These are phyloP conservation scores for Heterobasidion parviporum DNA, from an alignment of 1,284 basidiomycete genomes.

Conservation along the genomic window DNA sequence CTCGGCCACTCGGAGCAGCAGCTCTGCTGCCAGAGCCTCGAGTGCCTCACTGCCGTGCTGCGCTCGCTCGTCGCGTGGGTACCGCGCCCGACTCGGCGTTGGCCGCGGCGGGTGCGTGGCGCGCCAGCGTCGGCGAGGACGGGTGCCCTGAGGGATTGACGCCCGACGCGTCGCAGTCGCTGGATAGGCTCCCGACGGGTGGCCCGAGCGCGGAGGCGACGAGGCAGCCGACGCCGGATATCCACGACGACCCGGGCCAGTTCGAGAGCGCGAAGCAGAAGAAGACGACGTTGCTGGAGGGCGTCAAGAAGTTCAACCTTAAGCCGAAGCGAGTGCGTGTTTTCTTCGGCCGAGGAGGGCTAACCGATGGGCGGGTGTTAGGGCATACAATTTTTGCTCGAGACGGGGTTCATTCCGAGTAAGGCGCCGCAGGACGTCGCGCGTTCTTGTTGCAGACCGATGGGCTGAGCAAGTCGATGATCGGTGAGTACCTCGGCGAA, in stretches of 20 bases:
- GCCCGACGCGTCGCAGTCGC: slow-evolving; percentile 38
- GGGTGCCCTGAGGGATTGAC: slow-evolving; percentile 37
- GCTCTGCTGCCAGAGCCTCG: slow-evolving; percentile 81
- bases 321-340: slow-evolving; percentile 82
- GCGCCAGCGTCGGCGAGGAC: slow-evolving; percentile 44
- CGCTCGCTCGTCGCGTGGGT: slow-evolving; percentile 87
- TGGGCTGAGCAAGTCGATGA: slow-evolving; percentile 91
- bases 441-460: slow-evolving; percentile 85
- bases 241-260: slow-evolving; percentile 80
- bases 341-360: background rate
- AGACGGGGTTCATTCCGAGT: slow-evolving; percentile 83
- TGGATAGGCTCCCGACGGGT: slow-evolving; percentile 38
- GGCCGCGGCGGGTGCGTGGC: slow-evolving; percentile 17
- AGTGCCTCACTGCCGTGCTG: slow-evolving; percentile 82
- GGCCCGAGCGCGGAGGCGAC: slow-evolving; percentile 39
- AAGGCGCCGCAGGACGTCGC: slow-evolving; percentile 79
- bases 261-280: slow-evolving; percentile 97
- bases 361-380: slow-evolving; percentile 21
- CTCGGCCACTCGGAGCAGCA: slow-evolving; percentile 76
- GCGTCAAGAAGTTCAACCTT: slow-evolving; percentile 97
- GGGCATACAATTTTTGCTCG: slow-evolving; percentile 86
- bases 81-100: slow-evolving; percentile 28
- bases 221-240: slow-evolving; percentile 67
- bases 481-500: slow-evolving; percentile 97
- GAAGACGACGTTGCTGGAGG: slow-evolving; percentile 93